Percentiles rank a stretch among this genome's conserved stretches.
Conservation (phyloP, 176 grass and related monocot genomes). For the Pontederia crassipes region DNA sequence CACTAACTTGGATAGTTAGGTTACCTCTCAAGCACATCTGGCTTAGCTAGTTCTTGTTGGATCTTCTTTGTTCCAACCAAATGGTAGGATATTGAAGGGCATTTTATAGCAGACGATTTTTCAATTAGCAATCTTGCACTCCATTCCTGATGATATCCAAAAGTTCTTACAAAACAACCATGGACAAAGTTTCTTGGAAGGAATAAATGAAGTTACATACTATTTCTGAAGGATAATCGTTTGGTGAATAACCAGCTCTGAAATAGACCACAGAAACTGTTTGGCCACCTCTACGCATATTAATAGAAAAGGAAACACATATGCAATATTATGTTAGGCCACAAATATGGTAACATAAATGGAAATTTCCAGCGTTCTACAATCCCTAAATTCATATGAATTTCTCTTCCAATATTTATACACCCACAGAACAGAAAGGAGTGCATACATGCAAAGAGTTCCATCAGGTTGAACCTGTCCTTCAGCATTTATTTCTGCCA, state of each 20-base stretch:
- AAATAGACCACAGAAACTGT: conserved; percentile 76
- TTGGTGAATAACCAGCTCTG: conserved; percentile 80
- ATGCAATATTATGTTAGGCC: too few relatives aligned
- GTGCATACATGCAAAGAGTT: conserved; percentile 67
- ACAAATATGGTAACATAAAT: too few relatives aligned
- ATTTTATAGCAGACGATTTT: conserved; percentile 77
- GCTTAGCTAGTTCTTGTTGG: conserved; percentile 84
- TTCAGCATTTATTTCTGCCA: conserved; percentile 73
- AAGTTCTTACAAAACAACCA: neutral
- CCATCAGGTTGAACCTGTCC: conserved; percentile 62
- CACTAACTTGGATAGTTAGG: neutral
- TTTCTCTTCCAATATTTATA: too few relatives aligned
- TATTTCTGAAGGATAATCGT: conserved; percentile 93
- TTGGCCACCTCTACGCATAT: conserved; percentile 55
- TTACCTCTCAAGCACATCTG: conserved; percentile 85
- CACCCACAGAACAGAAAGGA: neutral
- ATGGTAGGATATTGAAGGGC: conserved; percentile 85
- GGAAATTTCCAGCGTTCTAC: too few relatives aligned
- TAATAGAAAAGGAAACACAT: neutral
- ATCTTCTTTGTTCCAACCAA: conserved; percentile 71
- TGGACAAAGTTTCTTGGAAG: neutral
- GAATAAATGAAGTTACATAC: conserved; percentile 28
- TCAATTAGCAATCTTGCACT: conserved; percentile 76
- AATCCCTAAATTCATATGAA: too few relatives aligned
- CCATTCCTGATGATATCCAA: conserved; percentile 56